Evolutionary conservation across 352 stramenopile genomes (phyloP).

Genomic region (Phytophthora boehmeriae): DNA sequence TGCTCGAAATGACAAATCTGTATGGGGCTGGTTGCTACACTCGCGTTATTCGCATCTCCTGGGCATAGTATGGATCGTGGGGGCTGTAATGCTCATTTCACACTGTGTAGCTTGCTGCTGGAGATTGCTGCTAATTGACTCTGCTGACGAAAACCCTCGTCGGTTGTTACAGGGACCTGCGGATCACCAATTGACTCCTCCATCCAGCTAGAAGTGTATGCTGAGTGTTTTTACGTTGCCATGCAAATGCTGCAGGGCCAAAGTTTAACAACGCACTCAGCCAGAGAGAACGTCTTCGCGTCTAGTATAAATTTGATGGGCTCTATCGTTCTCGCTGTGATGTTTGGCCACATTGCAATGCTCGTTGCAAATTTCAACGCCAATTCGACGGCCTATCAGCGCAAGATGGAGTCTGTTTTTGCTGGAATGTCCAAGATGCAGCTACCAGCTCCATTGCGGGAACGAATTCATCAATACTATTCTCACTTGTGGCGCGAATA

Average conservation of each 20-base stretch:
- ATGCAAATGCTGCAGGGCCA: constrained; percentile 52
- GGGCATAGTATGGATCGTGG: constrained; percentile 43
- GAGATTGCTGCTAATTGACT: constrained; percentile 29
- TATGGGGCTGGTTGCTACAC: constrained; percentile 51
- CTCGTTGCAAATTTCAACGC: constrained; percentile 65
- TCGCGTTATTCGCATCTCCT: constrained; percentile 55
- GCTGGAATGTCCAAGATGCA: constrained; percentile 60
- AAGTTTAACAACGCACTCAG: constrained; percentile 29
- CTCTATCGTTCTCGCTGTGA: constrained; percentile 54
- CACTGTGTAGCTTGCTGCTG: constrained; percentile 62
- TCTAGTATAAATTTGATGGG: constrained; percentile 47
- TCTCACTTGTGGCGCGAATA: constrained; percentile 74
- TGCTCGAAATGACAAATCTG: constrained; percentile 33
- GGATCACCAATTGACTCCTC: constrained; percentile 12
- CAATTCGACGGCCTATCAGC: constrained; percentile 54
- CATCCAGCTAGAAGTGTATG: constrained; percentile 32
- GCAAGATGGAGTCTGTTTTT: constrained; percentile 62
- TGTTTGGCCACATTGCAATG: constrained; percentile 66
- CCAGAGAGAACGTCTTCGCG: constrained; percentile 43
- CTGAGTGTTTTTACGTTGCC: constrained; percentile 42
- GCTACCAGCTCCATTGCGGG: constrained; percentile 46
- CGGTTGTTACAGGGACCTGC: constrained; percentile 15
- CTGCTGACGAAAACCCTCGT: not conserved
- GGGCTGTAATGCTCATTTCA: constrained; percentile 44
- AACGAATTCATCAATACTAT: constrained; percentile 78